Percentiles rank a stretch among this genome's conserved stretches.
phyloP scores from a whole-genome alignment of 2,329 filamentous ascomycete genomes.

The Cordyceps cateniannulata region DNA sequence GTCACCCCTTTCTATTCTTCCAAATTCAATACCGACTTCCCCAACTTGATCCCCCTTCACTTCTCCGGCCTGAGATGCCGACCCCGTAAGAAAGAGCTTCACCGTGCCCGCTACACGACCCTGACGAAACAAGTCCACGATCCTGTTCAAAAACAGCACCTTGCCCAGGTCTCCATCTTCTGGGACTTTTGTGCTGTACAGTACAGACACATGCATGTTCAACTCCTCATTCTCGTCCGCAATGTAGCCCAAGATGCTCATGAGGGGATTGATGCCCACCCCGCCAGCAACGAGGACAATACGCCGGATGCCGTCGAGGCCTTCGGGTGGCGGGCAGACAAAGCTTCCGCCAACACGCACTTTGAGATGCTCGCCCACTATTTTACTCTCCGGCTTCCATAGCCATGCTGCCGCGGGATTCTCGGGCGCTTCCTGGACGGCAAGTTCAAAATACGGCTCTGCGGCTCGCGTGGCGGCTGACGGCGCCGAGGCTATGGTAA shows the following conservation, averaged over 20 bases:
- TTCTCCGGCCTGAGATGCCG: background rate
- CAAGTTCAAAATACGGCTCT: slow-evolving; percentile 62
- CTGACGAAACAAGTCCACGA: slow-evolving; percentile 34
- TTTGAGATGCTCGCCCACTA: slow-evolving; percentile 51
- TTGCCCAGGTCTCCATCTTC: slow-evolving; percentile 21
- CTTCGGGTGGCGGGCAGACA: slow-evolving; percentile 60
- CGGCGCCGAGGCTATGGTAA: slow-evolving; percentile 78
- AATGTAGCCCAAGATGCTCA: slow-evolving; percentile 64
- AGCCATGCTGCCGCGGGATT: slow-evolving; percentile 75
- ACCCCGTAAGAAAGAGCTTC: slow-evolving; percentile 41
- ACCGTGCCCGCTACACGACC: slow-evolving; percentile 34
- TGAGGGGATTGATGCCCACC: slow-evolving; percentile 74
- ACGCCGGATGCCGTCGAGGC: slow-evolving; percentile 43
- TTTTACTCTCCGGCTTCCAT: slow-evolving; percentile 51
- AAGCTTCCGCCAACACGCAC: slow-evolving; percentile 79
- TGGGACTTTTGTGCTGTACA: slow-evolving; percentile 52
- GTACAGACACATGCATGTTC: slow-evolving; percentile 43
- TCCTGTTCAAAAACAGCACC: slow-evolving; percentile 46
- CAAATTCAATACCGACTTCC: slow-evolving; percentile 19
- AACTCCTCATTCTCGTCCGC: slow-evolving; percentile 30
- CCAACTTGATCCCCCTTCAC: background rate
- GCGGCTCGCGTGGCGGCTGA: slow-evolving; percentile 34
- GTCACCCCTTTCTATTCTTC: slow-evolving; percentile 39
- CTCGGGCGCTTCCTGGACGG: slow-evolving; percentile 62
- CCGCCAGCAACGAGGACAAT: slow-evolving; percentile 75